Evolutionary conservation across 331 rosid genomes (phyloP).

Genomic region (Phaseolus coccineus): DNA sequence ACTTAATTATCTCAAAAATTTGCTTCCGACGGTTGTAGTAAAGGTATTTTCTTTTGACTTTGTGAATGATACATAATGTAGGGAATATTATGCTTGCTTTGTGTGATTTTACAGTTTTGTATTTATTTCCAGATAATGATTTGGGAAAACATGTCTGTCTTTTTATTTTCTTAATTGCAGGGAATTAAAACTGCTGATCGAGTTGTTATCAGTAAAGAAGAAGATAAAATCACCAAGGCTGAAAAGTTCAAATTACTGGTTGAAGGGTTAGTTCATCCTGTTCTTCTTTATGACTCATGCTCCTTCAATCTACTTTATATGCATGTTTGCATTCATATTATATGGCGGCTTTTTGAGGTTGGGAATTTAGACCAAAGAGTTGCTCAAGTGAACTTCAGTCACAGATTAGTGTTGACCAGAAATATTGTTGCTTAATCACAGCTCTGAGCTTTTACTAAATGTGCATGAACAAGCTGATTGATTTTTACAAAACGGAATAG

Average conservation of each 20-base stretch:
- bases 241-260: slow-evolving; percentile 72
- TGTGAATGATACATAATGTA: slow-evolving; percentile 32
- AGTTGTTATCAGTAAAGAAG: slow-evolving; percentile 70
- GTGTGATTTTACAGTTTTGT: slow-evolving; percentile 9
- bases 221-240: slow-evolving; percentile 48
- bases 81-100: neutral
- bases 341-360: slow-evolving; percentile 13
- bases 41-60: slow-evolving; percentile 57
- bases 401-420: neutral
- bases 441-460: slow-evolving; percentile 18
- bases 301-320: slow-evolving; percentile 28
- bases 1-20: slow-evolving; percentile 67
- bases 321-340: slow-evolving; percentile 12
- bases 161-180: slow-evolving; percentile 57
- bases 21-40: slow-evolving; percentile 83
- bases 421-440: slow-evolving; percentile 10
- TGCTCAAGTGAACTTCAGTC: neutral
- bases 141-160: slow-evolving; percentile 5
- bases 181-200: slow-evolving; percentile 84
- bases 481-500: neutral
- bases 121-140: slow-evolving; percentile 6
- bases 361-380: neutral
- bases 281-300: slow-evolving; percentile 11
- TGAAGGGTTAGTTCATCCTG: slow-evolving; percentile 82
- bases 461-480: neutral